These are phyloP conservation scores for Entomortierella lignicola DNA, from an alignment of 192 early-diverging fungal species.

Conservation along the genomic window DNA sequence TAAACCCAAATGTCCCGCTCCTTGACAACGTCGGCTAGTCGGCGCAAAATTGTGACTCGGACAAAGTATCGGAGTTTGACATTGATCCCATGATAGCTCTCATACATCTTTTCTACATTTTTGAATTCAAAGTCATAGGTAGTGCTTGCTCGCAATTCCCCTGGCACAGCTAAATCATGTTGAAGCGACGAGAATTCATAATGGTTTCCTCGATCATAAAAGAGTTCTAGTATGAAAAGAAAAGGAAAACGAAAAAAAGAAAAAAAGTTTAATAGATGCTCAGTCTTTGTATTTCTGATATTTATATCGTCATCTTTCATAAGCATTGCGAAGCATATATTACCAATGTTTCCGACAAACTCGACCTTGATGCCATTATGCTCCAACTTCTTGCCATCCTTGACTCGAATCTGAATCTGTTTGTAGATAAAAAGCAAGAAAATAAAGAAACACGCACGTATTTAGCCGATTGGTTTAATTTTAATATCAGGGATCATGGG, in stretches of 20 bases:
- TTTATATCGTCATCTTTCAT: background rate
- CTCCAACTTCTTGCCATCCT: slow-evolving; percentile 94
- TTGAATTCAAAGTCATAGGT: slow-evolving; percentile 98
- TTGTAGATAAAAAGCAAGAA: background rate
- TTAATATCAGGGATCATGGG: no score
- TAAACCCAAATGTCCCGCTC: slow-evolving; percentile 98
- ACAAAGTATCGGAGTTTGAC: slow-evolving; percentile 98
- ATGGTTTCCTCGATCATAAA: slow-evolving; percentile 94
- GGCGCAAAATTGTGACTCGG: slow-evolving; percentile 89
- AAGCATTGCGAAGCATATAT: background rate
- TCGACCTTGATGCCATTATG: slow-evolving; percentile 99
- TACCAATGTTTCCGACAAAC: slow-evolving; percentile 98
- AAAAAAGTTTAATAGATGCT: no score
- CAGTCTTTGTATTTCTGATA: background rate
- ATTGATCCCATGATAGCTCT: slow-evolving; percentile 98
- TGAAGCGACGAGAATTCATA: slow-evolving; percentile 93
- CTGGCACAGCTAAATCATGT: slow-evolving; percentile 95
- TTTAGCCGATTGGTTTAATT: no score
- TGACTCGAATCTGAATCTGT: slow-evolving; percentile 78
- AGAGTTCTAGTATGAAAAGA: slow-evolving; percentile 75
- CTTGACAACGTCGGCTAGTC: slow-evolving; percentile 88
- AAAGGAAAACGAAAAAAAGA: background rate
- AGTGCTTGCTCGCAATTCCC: slow-evolving; percentile 83
- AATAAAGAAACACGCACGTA: no score
- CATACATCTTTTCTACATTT: slow-evolving; percentile 98